These are phyloP conservation scores for Colletotrichum truncatum DNA, from an alignment of 2,329 filamentous ascomycete genomes.

Conservation along the genomic window DNA sequence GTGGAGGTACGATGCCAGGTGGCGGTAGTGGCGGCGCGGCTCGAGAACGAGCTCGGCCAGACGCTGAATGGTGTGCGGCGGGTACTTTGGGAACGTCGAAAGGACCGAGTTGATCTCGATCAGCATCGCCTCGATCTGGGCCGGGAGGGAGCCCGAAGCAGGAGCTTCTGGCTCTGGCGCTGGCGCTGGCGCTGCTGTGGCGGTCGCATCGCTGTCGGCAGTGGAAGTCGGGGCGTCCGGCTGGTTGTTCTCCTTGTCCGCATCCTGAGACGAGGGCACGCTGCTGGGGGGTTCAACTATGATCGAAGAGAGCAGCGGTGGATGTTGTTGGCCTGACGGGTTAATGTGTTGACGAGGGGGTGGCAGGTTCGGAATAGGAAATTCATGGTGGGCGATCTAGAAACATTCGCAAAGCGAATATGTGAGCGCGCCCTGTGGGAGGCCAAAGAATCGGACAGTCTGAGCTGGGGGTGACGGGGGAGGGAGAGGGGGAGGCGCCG, in stretches of 20 bases:
- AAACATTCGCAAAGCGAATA: slow-evolving; percentile 22
- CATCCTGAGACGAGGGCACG: slow-evolving; percentile 60
- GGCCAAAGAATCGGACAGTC: slow-evolving; percentile 49
- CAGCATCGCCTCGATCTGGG: slow-evolving; percentile 70
- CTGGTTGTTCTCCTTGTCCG: slow-evolving; percentile 75
- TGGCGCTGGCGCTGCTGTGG: slow-evolving; percentile 47
- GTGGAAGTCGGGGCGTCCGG: slow-evolving; percentile 39
- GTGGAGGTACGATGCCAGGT: slow-evolving; percentile 85
- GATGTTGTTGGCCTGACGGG: slow-evolving; percentile 47
- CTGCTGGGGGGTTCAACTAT: slow-evolving; percentile 43
- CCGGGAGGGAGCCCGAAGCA: slow-evolving; percentile 64
- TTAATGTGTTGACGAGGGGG: slow-evolving; percentile 49
- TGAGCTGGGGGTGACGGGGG: background rate
- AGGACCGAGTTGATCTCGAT: slow-evolving; percentile 70
- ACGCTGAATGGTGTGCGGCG: slow-evolving; percentile 93
- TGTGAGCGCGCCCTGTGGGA: slow-evolving; percentile 14
- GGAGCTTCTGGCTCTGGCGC: too few species aligned
- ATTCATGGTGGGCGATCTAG: slow-evolving; percentile 80
- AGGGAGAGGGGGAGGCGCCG: background rate
- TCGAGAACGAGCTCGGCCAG: slow-evolving; percentile 85
- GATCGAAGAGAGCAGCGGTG: slow-evolving; percentile 56
- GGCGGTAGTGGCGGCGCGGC: slow-evolving; percentile 82
- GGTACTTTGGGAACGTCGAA: slow-evolving; percentile 74
- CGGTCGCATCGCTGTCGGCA: slow-evolving; percentile 40
- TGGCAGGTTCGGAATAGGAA: slow-evolving; percentile 73